Conservation (phyloP, 345 rosid species). For the Fremontodendron californicum region DNA sequence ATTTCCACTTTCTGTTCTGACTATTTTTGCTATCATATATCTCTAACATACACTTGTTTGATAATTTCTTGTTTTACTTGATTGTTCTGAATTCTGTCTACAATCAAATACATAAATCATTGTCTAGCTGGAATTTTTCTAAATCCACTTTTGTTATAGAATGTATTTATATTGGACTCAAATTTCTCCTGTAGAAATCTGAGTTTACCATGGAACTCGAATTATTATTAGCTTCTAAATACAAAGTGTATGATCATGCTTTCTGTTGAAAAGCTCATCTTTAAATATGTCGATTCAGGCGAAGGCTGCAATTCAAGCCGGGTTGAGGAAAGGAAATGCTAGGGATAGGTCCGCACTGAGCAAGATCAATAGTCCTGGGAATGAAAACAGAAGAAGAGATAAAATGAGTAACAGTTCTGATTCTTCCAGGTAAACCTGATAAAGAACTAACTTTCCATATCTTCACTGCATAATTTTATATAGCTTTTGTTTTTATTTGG, state of each 20-base stretch:
- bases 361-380: constrained; percentile 43
- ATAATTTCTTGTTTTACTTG: neutral
- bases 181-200: neutral
- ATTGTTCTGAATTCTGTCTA: neutral
- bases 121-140: neutral
- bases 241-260: neutral
- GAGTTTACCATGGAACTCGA: neutral
- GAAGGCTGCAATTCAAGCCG: constrained; percentile 79
- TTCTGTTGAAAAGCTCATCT: constrained; percentile 13
- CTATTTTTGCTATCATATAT: neutral
- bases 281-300: constrained; percentile 46
- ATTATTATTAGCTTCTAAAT: neutral
- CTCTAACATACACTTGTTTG: neutral
- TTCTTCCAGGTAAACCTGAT: constrained; percentile 56
- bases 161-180: neutral
- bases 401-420: constrained; percentile 51
- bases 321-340: constrained; percentile 61
- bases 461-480: neutral
- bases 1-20: neutral
- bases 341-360: constrained; percentile 63
- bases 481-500: neutral
- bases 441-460: neutral
- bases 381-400: constrained; percentile 58
- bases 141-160: neutral
- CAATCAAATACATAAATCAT: neutral